Base-by-base conservation (phyloP, 768 basidiomycete genomes). In the Lentinula boryana region DNA sequence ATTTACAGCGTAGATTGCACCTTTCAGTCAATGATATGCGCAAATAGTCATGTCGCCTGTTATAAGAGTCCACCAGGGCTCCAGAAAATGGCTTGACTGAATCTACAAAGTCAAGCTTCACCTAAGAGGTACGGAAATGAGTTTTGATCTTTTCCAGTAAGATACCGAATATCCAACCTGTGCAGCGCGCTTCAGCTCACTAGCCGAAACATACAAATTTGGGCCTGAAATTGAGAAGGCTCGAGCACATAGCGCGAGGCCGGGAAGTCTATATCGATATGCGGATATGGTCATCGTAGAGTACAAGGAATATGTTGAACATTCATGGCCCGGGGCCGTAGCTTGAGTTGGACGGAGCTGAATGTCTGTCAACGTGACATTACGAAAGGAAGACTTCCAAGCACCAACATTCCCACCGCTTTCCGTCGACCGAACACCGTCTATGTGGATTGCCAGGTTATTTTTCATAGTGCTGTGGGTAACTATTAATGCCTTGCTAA, bases 21-120 rank as follows among this genome's bases (percentile, higher is more conserved):
- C 84, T 78, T 71, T 95, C 93, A 0, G 93, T 94, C 38, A 95
- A 74, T 1, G 89, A 91, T 56, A 95, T 93, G 35, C 93, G 84
- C n/a, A 95, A 80, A 71, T 95, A 95, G 69, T 91, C 85, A 70
- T 95, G 93, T 59, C 75, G 78, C 21, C 91, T 79, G 33, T 76
- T 70, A 68, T 85, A 91, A 3, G 82, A 76, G 67, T 93, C 91
- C n/a, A 86, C 70, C 5, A 92, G 73, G 54, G 77, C 76, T 4
- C 80, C 78, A 8, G 84, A 81, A 56, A 84, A 72, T 10, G 81
- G 77, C 41, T 67, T 70, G 32, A 69, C 65, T 12, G 77, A 68
- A 62, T 90, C 87, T 38, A 86, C 74, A 40, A 74, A 69, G 2
- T 80, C 76, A 56, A 91, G 86, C 66, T 73, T 84, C 62, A 78